Evolutionary conservation across 2,329 filamentous ascomycete species (phyloP), one percentile per base, ranked within the genome.

Genomic region (Ophiostoma himal-ulmi): DNA sequence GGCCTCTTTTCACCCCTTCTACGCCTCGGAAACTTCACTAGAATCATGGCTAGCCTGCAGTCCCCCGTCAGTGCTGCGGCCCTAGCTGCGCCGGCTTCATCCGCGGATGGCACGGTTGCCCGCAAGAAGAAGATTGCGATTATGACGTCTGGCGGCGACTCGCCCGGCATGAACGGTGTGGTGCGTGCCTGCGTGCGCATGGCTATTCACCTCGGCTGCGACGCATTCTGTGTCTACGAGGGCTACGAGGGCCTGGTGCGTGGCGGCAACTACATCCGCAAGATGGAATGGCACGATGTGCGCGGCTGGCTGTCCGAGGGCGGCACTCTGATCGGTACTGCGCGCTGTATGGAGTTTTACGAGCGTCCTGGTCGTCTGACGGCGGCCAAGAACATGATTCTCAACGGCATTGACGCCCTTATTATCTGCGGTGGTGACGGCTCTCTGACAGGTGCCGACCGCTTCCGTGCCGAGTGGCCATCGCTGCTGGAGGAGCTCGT

Each of bases 371-470:
- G 95, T 22, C 90, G 95, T 74, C 81, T 97, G 72, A 86, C 84
- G 69, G 95, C 93, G 1, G 95, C 95, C 71, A 97, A 94, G 84
- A 97, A 99, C 83, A 90, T 99, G 89, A 87, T 99, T 60, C 80
- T 93, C 72, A 89, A 92, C 75, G 95, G 95, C 77, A 98, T 99
- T 75, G 93, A 99, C 78, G 95, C 95, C 69, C 85, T 99, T 76
- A 91, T 99, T 76, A 96, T 99, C 78, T 98, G 94, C 79, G 95
- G 95, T 79, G 95, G 95, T 82, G 95, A 99, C 79, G 95, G 95
- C 73, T 96, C 93, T 74, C 86, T 99, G 77, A 99, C 95, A 13
- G 95, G 95, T 78, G 95, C 95, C 70, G 95, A 99, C 83, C 90
- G 88, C 77, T 98, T 99, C 82, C 88, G 95, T 73, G 83, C 87